Base-by-base conservation (phyloP, 208 protist genomes). In the Herpetomonas samuelpessoai region DNA sequence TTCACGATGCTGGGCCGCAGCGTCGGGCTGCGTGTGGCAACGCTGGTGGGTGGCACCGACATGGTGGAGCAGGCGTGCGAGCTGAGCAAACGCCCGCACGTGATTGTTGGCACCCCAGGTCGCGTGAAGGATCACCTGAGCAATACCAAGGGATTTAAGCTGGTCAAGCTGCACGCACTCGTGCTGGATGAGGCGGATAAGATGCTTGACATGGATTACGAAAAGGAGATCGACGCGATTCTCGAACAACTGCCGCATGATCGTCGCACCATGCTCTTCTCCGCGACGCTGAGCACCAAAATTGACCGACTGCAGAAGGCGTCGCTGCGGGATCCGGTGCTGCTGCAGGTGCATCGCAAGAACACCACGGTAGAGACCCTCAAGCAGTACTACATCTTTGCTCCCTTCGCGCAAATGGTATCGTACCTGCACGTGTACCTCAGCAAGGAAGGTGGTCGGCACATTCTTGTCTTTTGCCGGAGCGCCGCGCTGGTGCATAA, bases 161-260 rank as follows among this genome's bases (percentile, higher is more conserved):
- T 99, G 3, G 74, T 93, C 10, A 91, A 88, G 57, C 82, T 99
- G 44, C 95, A 98, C 71, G 98, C 87, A 46, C 77, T 99, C 4
- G 95, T 99, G 24, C 74, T 99, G 51, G 98, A 99, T 71, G 98
- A 99, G 82, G 98, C 98, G 1, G 98, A 99, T 71, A 87, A 97
- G 71, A 98, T 99, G 74, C 88, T 99, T 22, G 89, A 97, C 65
- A 97, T 98, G 89, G 98, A 99, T 79, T 99, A 99, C 71, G 98
- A 99, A 74, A 97, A 99, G 68, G 97, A 99, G 61, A 86, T 99
- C 52, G 88, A 98, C 68, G 87, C 89, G 19, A 98, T 99, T 71
- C 76, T 99, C 28, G 88, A 98, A 76, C 71, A 88, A 50, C 62
- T 97, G 30, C 89, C 86, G 44, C 73, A 83, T 35, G 76, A 98